Percentiles rank a stretch among this genome's conserved stretches.
Evolutionary conservation across 352 stramenopile species (phyloP).

Genomic region (Pythium vanterpoolii): DNA sequence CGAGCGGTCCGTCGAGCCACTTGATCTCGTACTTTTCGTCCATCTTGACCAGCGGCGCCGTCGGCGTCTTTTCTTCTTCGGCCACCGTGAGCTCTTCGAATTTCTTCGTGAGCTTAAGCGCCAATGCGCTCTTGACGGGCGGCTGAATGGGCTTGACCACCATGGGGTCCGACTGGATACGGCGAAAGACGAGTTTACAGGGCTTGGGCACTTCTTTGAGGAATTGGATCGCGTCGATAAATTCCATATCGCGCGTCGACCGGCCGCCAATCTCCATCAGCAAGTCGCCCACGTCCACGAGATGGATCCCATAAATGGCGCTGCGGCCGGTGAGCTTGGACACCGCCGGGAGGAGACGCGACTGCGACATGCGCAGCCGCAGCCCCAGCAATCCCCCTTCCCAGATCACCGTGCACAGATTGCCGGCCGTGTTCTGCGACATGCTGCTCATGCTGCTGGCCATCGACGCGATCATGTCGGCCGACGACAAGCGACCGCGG

Average conservation of each 20-base stretch:
- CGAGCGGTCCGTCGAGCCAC: slow-evolving; percentile 81
- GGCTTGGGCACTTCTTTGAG: slow-evolving; percentile 79
- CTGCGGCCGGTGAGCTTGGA: slow-evolving; percentile 85
- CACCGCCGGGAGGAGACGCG: slow-evolving; percentile 70
- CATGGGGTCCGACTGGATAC: slow-evolving; percentile 70
- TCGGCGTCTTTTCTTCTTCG: slow-evolving; percentile 69
- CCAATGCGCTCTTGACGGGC: slow-evolving; percentile 64
- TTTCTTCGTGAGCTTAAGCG: slow-evolving; percentile 65
- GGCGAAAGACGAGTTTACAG: slow-evolving; percentile 71
- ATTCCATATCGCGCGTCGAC: slow-evolving; percentile 75
- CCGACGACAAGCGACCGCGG: slow-evolving; percentile 62
- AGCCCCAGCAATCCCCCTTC: slow-evolving; percentile 77
- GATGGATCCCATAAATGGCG: slow-evolving; percentile 80
- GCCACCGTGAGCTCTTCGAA: slow-evolving; percentile 71
- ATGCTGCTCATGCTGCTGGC: slow-evolving; percentile 56
- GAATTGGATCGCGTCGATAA: slow-evolving; percentile 79
- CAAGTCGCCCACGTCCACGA: slow-evolving; percentile 82
- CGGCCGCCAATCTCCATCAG: slow-evolving; percentile 70
- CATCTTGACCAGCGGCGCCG: slow-evolving; percentile 65
- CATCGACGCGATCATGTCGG: slow-evolving; percentile 72
- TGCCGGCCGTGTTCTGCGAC: slow-evolving; percentile 50
- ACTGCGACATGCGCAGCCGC: slow-evolving; percentile 77
- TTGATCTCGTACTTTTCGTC: slow-evolving; percentile 87
- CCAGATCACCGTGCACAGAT: slow-evolving; percentile 80
- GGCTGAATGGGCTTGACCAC: slow-evolving; percentile 73